Evolutionary conservation across 768 basidiomycete species (phyloP).

Genomic region (Phylloporus arenicola): DNA sequence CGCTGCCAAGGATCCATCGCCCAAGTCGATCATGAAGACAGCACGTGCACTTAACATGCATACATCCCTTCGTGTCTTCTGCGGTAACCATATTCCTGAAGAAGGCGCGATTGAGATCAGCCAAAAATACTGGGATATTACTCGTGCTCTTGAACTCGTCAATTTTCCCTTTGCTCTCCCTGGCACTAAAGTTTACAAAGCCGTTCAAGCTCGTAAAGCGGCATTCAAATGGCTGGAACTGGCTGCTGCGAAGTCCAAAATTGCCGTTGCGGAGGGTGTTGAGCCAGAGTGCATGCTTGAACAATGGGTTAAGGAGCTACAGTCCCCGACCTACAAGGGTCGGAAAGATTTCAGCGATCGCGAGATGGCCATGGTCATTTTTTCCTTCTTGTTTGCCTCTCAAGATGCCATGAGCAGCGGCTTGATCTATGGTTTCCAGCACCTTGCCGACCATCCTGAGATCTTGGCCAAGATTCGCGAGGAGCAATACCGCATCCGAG

Average conservation of each 20-base stretch:
- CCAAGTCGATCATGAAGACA: constrained; percentile 77
- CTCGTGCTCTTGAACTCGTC: constrained; percentile 91
- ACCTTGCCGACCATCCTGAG: constrained; percentile 88
- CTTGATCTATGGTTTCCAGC: constrained; percentile 94
- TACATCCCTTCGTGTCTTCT: constrained; percentile 92
- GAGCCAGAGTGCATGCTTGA: constrained; percentile 90
- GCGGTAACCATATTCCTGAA: constrained; percentile 84
- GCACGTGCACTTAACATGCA: constrained; percentile 96
- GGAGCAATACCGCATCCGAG: constrained; percentile 83
- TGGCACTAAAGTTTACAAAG: constrained; percentile 94
- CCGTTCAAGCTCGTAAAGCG: constrained; percentile 83
- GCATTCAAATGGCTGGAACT: constrained; percentile 76
- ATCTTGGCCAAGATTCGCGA: constrained; percentile 82
- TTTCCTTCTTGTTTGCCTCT: constrained; percentile 94
- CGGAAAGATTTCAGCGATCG: constrained; percentile 83
- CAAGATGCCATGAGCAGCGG: constrained; percentile 99
- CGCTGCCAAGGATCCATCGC: constrained; percentile 41
- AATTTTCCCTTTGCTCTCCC: constrained; percentile 96
- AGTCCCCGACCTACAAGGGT: constrained; percentile 62
- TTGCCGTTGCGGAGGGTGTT: constrained; percentile 70
- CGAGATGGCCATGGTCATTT: constrained; percentile 96
- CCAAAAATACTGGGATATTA: constrained; percentile 95
- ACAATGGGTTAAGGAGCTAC: constrained; percentile 78
- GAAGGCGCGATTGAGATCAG: constrained; percentile 74
- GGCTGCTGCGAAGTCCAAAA: constrained; percentile 77